Evolutionary conservation across 805 yeast genomes (phyloP).

Genomic region (Kluyveromyces nonfermentans): DNA sequence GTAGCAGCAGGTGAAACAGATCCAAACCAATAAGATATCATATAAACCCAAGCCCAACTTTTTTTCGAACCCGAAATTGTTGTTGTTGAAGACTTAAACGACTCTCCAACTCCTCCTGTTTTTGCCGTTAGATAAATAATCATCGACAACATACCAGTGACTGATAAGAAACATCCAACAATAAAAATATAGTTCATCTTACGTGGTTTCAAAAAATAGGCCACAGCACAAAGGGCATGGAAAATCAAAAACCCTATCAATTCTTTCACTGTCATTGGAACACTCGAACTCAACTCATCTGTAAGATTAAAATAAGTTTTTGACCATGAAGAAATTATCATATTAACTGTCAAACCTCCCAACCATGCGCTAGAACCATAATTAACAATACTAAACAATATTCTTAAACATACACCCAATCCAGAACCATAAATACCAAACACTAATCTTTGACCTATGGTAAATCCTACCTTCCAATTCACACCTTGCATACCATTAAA

Average conservation of each 20-base stretch:
- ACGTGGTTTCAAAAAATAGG: constrained; percentile 37
- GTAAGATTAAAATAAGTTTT: constrained; percentile 29
- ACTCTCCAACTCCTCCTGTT: constrained; percentile 30
- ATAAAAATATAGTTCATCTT: constrained; percentile 32
- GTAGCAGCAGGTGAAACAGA: constrained; percentile 33
- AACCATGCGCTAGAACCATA: constrained; percentile 37
- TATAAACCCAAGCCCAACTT: constrained; percentile 37
- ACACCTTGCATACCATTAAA: constrained; percentile 41
- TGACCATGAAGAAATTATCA: constrained; percentile 31
- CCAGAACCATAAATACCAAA: constrained; percentile 39
- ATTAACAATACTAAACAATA: constrained; percentile 33
- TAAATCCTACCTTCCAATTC: constrained; percentile 41
- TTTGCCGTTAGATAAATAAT: constrained; percentile 27
- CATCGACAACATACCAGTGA: constrained; percentile 35
- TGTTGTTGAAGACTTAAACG: constrained; percentile 22
- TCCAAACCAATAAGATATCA: constrained; percentile 36
- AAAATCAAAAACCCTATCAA: constrained; percentile 34
- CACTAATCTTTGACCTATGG: constrained; percentile 37
- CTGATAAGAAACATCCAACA: constrained; percentile 29
- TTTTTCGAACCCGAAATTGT: constrained; percentile 29
- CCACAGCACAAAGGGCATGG: constrained; percentile 33
- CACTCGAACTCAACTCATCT: constrained; percentile 31
- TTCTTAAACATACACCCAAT: constrained; percentile 33
- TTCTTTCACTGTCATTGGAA: constrained; percentile 34
- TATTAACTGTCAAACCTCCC: constrained; percentile 34